Conservation (phyloP, 129 eudicot species). For the Logfia minima region DNA sequence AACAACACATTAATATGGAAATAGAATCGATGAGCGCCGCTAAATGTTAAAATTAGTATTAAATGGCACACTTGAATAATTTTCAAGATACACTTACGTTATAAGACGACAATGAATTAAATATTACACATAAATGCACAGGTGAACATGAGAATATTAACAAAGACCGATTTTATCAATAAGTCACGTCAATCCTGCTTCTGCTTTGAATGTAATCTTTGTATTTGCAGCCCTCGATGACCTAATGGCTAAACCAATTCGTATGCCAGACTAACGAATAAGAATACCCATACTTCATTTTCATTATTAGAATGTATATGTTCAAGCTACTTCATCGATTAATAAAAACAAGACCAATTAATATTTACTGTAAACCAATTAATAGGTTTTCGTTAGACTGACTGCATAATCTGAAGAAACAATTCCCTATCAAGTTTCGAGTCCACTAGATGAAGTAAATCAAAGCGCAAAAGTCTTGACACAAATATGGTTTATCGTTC, state of each 20-base stretch:
- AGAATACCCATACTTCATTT: neutral
- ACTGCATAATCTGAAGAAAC: slow-evolving; percentile 15
- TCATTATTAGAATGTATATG: neutral
- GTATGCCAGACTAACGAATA: neutral
- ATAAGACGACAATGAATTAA: slow-evolving; percentile 12
- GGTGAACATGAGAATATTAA: slow-evolving; percentile 19
- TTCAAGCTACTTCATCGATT: slow-evolving; percentile 14
- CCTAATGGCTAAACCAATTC: neutral
- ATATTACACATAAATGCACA: slow-evolving; percentile 7
- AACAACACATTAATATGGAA: slow-evolving; percentile 10
- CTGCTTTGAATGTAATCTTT: neutral
- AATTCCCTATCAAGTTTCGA: slow-evolving; percentile 14
- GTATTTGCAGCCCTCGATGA: neutral
- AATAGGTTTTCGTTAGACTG: slow-evolving; percentile 7
- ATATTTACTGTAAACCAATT: slow-evolving; percentile 9
- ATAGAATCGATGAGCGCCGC: neutral
- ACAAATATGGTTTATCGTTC: slow-evolving; percentile 26
- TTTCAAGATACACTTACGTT: slow-evolving; percentile 9
- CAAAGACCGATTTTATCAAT: neutral
- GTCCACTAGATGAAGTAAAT: slow-evolving; percentile 16
- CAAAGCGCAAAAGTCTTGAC: neutral
- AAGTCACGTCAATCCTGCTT: slow-evolving; percentile 22
- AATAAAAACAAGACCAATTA: neutral
- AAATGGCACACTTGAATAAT: neutral
- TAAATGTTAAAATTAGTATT: neutral